Conservation (phyloP, 345 rosid genomes). For the Ailanthus altissimus region DNA sequence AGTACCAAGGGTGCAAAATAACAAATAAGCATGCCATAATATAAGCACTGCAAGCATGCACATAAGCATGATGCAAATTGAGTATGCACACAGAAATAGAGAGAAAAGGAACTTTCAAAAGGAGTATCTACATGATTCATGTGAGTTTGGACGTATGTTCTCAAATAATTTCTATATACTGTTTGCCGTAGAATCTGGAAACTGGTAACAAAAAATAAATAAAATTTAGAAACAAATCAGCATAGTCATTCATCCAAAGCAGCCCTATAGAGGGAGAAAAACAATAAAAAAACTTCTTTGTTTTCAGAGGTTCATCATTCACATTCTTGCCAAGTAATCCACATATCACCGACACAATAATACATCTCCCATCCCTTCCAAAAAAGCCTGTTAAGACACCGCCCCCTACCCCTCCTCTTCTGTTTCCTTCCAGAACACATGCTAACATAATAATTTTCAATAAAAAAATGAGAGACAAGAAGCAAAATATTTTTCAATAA, state of each 20-base stretch:
- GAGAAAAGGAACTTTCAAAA: background rate
- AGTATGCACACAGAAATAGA: background rate
- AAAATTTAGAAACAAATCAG: background rate
- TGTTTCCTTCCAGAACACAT: background rate
- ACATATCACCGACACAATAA: background rate
- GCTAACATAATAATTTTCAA: background rate
- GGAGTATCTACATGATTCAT: background rate
- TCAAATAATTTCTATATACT: background rate
- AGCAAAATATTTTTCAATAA: background rate
- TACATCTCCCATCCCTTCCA: too few species aligned
- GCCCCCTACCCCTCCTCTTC: too few species aligned
- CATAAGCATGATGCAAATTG: background rate
- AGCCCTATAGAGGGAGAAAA: background rate
- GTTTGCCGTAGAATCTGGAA: background rate
- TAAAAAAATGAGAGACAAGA: background rate
- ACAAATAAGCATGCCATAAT: background rate
- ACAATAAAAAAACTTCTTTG: background rate
- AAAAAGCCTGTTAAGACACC: too few species aligned
- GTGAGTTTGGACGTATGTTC: background rate
- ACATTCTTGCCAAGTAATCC: background rate
- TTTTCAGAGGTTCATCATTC: background rate
- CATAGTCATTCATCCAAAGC: background rate
- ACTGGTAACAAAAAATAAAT: background rate
- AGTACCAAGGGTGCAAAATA: background rate
- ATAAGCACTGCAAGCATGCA: background rate